A percentile compares a stretch with the other conserved stretches of the same genome.
Conservation (phyloP, 768 basidiomycete genomes). For the Trametes meyenii region DNA sequence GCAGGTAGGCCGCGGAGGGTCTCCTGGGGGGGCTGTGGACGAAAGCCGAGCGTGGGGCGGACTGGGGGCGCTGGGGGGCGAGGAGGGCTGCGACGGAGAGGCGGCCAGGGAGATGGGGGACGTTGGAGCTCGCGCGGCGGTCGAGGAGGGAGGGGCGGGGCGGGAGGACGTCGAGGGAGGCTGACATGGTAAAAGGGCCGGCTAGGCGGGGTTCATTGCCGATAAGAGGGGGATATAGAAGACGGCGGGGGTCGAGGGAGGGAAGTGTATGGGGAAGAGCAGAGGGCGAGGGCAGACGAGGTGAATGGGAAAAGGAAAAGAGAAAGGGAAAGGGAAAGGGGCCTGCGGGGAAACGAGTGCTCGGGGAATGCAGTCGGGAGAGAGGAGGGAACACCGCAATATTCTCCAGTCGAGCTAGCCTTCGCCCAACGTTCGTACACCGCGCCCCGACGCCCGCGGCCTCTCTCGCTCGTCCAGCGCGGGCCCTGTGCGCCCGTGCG, state of each 20-base stretch:
- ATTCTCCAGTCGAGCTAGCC: too few relatives aligned
- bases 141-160: slow-evolving; percentile 22
- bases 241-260: not conserved
- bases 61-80: not conserved
- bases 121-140: slow-evolving; percentile 23
- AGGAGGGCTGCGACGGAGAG: slow-evolving; percentile 15
- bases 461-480: too few relatives aligned
- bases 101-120: slow-evolving; percentile 18
- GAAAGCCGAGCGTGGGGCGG: slow-evolving; percentile 9
- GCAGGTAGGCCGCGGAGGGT: slow-evolving; percentile 17
- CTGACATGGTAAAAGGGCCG: slow-evolving; percentile 17
- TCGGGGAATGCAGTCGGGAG: slow-evolving; percentile 6
- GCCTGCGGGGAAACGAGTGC: not conserved
- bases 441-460: too few relatives aligned
- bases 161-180: slow-evolving; percentile 23
- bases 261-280: not conserved
- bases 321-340: not conserved
- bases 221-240: slow-evolving; percentile 5
- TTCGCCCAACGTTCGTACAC: not conserved
- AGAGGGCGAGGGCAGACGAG: not conserved
- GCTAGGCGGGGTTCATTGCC: not conserved
- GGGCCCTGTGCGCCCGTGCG: slow-evolving; percentile 4
- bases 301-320: not conserved
- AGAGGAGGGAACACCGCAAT: not conserved
- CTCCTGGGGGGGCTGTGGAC: slow-evolving; percentile 14